Base-by-base conservation (phyloP, 2,329 filamentous ascomycete genomes). In the Xylaria sp. region DNA sequence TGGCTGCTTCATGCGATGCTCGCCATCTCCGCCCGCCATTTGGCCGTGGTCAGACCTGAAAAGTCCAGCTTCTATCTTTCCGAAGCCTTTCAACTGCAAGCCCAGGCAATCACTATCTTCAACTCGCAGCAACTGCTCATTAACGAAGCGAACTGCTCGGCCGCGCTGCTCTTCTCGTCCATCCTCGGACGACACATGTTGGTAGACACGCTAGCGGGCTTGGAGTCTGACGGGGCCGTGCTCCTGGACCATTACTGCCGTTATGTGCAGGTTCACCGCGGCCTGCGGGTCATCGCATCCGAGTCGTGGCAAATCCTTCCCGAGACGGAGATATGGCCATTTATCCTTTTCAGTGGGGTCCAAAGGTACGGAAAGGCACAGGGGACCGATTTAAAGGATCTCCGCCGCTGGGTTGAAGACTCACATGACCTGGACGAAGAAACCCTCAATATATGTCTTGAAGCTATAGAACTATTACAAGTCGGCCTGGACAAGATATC, bases 1-100 rank as follows among this genome's bases (percentile, higher is more conserved):
- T 82, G 79, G 64, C 76, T 83, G 33, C 71, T 83, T 59, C 74
- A 82, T 68, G 72, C 78, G 63, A 61, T 82, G 10, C 76, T 82
- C 18, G 79, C 80, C 31, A 78, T 80, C 48, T 80, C 80, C 15
- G 77, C 81, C 1, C 75, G 78, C 2, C 80, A 81, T 60, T 71
- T 81, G 1, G 77, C 79, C 3, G 72, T 70, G 41, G 36, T 79
- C 1, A 68, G 74, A 9, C 78, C 77, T 1, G 70, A 72, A 12
- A 69, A 66, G 9, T 69, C 75, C 0, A 66, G 71, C 7, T 68
- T 72, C 23, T 77, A 76, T 62, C 70, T 72, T 57, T 71, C 77
- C 70, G 70, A 72, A 64, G 57, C 78, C 8, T 64, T 74, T 10
- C 62, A 73, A 13, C 68, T 82, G n/a, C 80, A 82, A 64, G 81